Evolutionary conservation across 1,284 basidiomycete genomes (phyloP), one percentile per base, ranked within the genome.

Genomic region (Ceratobasidium sp.): DNA sequence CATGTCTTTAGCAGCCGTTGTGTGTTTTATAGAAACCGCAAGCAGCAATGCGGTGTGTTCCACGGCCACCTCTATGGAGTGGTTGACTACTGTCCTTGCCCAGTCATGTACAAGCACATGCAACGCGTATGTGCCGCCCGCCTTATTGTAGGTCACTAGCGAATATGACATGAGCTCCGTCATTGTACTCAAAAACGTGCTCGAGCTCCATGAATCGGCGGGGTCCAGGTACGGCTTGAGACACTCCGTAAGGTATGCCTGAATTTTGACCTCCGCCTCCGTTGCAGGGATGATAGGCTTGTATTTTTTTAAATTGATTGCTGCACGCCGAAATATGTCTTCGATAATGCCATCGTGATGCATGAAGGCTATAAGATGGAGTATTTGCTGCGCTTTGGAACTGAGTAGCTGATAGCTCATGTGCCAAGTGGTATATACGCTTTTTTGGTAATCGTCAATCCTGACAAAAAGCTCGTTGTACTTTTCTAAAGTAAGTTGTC

Each of bases 381-480:
- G n/a, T 8, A 50, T 5, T 18, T n/a, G 48, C 48, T 26, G 18
- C 5, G 48, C 48, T 6, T 50, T 50, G 48, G n/a, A 6, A n/a
- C 26, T 26, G 48, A 50, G 6, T 6, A 50, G 26, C 18, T 8
- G 5, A 36, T 71, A 71, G 21, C 55, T 60, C 23, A 60, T 9
- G 21, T 61, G 21, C 36, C 57, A 41, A 23, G 69, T 26, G 16
- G 69, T 58, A 30, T 71, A 45, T 14, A 71, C 69, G n/a, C 46
- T 60, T 4, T 46, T 14, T 28, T 39, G 21, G 41, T 71, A 71
- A 3, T 28, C 21, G 48, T 50, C 48, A 5, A n/a, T 6, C 26
- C n/a, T 50, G 48, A 50, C n/a, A 5, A 8, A 8, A 6, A 50
- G 26, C 8, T 50, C 5, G 48, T 50, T 50, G 48, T 50, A 50